Base-by-base conservation (phyloP, 1,139 yeast species). In the Protomyces inouyei region DNA sequence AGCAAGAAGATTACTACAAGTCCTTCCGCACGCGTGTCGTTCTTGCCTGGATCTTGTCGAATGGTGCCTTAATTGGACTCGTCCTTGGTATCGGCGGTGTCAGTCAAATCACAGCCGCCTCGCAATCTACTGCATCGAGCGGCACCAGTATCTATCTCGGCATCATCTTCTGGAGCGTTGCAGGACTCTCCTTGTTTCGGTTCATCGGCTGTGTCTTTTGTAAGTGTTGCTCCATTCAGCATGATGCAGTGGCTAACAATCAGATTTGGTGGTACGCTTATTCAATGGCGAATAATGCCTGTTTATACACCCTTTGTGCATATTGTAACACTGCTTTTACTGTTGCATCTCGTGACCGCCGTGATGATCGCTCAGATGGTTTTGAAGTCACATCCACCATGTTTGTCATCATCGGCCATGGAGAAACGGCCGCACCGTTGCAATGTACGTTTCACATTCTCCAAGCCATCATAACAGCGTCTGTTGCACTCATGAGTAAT, bases 91-190 rank as follows among this genome's bases (percentile, higher is more conserved):
- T 89, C 0, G 90, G 88, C 46, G 86, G 92, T 0, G 73, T 85
- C 64, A 74, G 76, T 65, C 81, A 79, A 67, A 52, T 68, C 25
- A 21, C 38, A 16, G 43, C 43, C 12, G 51, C 59, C 1, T 36
- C 55, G 3, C 18, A 53, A 25, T 14, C 64, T 16, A 45, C 67
- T 32, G 61, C 57, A 37, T 46, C 65, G 14, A 25, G 54, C n/a
- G 28, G 45, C 10, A 45, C 61, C n/a, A 54, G 63, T 23, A 76
- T 83, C 2, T 87, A 86, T 72, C 80, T 87, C 76, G 84, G 89
- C 14, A 88, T 87, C n/a, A 81, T 87, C 60, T 79, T 87, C 66
- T 87, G 93, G 92, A 78, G 85, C 54, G 93, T 88, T 48, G 92
- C 92, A 0, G 86, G 81, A 40, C 79, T 87, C 80, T 90, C 93